These are phyloP conservation scores for Microdochium trichocladiopsis DNA, from an alignment of 2,329 filamentous ascomycete species.

Conservation along the genomic window DNA sequence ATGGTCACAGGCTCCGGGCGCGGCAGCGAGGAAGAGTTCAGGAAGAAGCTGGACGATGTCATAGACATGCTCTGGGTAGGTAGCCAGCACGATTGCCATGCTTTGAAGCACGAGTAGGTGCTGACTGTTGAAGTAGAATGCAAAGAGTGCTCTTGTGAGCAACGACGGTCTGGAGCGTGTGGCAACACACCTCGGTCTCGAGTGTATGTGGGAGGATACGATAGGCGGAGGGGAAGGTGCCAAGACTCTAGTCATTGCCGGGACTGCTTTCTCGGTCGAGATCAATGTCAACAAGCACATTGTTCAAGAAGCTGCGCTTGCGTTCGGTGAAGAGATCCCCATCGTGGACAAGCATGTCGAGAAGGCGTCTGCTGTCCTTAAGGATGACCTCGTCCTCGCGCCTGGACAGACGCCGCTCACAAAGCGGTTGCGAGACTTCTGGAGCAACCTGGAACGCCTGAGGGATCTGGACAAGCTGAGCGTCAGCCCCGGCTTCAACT, in stretches of 20 bases:
- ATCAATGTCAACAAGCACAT: constrained; percentile 55
- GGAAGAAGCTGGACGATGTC: constrained; percentile 46
- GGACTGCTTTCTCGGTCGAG: constrained; percentile 52
- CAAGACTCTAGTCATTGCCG: constrained; percentile 54
- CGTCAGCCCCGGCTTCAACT: constrained; percentile 60
- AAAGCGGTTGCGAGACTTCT: constrained; percentile 64
- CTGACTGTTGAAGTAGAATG: constrained; percentile 16
- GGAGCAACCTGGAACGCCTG: constrained; percentile 63
- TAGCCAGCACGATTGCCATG: constrained; percentile 20
- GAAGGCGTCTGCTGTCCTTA: constrained; percentile 58
- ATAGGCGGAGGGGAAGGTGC: constrained; percentile 39
- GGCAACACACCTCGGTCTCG: constrained; percentile 59
- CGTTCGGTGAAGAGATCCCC: constrained; percentile 52
- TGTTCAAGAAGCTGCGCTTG: constrained; percentile 54
- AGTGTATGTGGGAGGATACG: constrained; percentile 51
- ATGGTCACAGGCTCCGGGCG: constrained; percentile 32
- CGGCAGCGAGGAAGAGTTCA: constrained; percentile 45
- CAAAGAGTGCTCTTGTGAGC: constrained; percentile 57
- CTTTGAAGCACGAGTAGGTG: constrained; percentile 19
- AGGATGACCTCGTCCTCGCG: constrained; percentile 54
- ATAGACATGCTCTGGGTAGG: constrained; percentile 42
- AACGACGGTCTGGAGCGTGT: constrained; percentile 69
- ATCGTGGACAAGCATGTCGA: constrained; percentile 53
- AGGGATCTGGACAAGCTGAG: constrained; percentile 67
- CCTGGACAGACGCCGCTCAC: constrained; percentile 58